Percentiles rank a stretch among this genome's conserved stretches.
These are phyloP conservation scores for Lactarius hengduanensis DNA, from an alignment of 768 basidiomycete genomes.

Conservation along the genomic window DNA sequence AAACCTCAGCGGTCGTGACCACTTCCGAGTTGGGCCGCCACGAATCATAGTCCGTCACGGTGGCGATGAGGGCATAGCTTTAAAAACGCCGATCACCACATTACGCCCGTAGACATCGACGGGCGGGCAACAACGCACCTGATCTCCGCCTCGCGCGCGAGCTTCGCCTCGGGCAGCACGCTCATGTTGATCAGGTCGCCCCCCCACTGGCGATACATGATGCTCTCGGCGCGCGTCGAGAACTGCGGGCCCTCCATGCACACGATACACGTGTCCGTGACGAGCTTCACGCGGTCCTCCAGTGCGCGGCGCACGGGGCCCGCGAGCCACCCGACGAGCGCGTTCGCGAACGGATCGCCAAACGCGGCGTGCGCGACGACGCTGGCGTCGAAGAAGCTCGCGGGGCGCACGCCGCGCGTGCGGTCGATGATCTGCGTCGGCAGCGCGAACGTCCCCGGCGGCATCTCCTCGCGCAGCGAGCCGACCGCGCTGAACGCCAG, in stretches of 20 bases:
- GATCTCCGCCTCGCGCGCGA: slow-evolving; percentile 93
- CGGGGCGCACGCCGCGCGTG: slow-evolving; percentile 89
- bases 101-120: background rate
- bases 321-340: slow-evolving; percentile 65
- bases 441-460: slow-evolving; percentile 84
- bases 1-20: slow-evolving; percentile 89
- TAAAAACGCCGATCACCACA: background rate
- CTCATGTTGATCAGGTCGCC: slow-evolving; percentile 98
- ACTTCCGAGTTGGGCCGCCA: slow-evolving; percentile 80
- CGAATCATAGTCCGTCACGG: slow-evolving; percentile 92
- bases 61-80: slow-evolving; percentile 94
- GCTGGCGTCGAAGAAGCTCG: slow-evolving; percentile 80
- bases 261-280: slow-evolving; percentile 81
- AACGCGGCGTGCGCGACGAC: slow-evolving; percentile 93
- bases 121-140: slow-evolving; percentile 49
- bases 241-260: slow-evolving; percentile 99
- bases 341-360: slow-evolving; percentile 82
- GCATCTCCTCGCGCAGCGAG: slow-evolving; percentile 88
- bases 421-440: slow-evolving; percentile 95
- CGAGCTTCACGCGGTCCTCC: slow-evolving; percentile 59
- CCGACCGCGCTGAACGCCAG: slow-evolving; percentile 96
- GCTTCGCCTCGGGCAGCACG: slow-evolving; percentile 93
- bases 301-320: slow-evolving; percentile 62
- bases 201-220: slow-evolving; percentile 92
- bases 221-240: slow-evolving; percentile 94